Percentiles rank a stretch among this genome's conserved stretches.
Evolutionary conservation across 2,329 filamentous ascomycete genomes (phyloP).

Genomic region (Apiospora pterosperma): DNA sequence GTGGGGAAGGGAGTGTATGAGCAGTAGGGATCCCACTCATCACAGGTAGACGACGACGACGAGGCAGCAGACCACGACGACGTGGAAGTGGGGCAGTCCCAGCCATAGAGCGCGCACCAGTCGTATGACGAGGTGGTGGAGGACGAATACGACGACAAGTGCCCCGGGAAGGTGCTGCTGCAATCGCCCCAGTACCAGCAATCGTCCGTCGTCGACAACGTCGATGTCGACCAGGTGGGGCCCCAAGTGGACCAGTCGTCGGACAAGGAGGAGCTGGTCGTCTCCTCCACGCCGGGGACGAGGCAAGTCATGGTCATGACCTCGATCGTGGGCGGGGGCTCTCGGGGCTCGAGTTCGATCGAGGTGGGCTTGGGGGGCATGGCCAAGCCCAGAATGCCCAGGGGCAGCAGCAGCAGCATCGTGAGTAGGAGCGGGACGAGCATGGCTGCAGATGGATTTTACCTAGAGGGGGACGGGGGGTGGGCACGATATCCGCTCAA

Average conservation of each 20-base stretch:
- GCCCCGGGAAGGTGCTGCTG: too few relatives aligned
- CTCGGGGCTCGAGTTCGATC: neutral
- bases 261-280: neutral
- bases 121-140: neutral
- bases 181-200: neutral
- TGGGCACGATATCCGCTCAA: neutral
- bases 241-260: neutral
- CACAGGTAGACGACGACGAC: neutral
- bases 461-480: neutral
- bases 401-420: neutral
- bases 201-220: neutral
- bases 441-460: neutral
- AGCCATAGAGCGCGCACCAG: neutral
- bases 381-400: neutral
- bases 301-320: slow-evolving; percentile 4
- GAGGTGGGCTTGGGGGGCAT: neutral
- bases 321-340: neutral
- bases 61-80: neutral
- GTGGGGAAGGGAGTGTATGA: neutral
- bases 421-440: neutral
- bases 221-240: neutral
- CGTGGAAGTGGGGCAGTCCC: neutral
- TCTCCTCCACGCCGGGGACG: neutral
- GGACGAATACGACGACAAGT: neutral
- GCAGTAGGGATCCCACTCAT: neutral